A percentile compares a stretch with the other conserved stretches of the same genome.
These are phyloP conservation scores for Ophiocytium majus DNA, from an alignment of 352 stramenopile species.

Conservation along the genomic window DNA sequence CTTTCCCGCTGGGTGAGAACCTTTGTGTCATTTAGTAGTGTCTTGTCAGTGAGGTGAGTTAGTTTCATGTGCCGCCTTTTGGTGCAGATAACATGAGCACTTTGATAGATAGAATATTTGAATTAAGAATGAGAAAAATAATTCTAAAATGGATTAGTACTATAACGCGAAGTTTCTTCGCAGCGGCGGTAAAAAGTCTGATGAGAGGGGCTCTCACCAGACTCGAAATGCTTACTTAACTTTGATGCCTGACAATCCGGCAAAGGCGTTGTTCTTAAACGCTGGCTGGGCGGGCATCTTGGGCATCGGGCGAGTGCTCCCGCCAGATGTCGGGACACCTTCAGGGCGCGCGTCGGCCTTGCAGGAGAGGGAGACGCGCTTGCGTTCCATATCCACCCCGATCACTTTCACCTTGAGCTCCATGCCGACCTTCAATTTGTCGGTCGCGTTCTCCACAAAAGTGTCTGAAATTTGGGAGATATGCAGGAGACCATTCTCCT, in stretches of 20 bases:
- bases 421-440: background rate
- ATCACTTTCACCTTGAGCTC: background rate
- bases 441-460: constrained; percentile 1
- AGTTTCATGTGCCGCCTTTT: no score
- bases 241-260: background rate
- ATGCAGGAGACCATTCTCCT: constrained; percentile 1
- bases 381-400: background rate
- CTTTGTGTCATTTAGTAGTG: no score
- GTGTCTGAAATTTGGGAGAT: background rate
- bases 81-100: no score
- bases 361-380: background rate
- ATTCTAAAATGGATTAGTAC: no score
- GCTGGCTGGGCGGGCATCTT: background rate
- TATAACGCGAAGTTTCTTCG: no score
- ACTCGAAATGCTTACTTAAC: background rate
- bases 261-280: constrained; percentile 13
- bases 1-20: no score
- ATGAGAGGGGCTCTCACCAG: no score
- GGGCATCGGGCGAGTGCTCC: background rate
- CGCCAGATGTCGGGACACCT: background rate
- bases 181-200: no score
- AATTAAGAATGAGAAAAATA: no score
- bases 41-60: no score
- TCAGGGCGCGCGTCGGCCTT: background rate
- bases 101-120: no score